These are phyloP conservation scores for Candida corydali DNA, from an alignment of 805 yeast genomes.

Conservation along the genomic window DNA sequence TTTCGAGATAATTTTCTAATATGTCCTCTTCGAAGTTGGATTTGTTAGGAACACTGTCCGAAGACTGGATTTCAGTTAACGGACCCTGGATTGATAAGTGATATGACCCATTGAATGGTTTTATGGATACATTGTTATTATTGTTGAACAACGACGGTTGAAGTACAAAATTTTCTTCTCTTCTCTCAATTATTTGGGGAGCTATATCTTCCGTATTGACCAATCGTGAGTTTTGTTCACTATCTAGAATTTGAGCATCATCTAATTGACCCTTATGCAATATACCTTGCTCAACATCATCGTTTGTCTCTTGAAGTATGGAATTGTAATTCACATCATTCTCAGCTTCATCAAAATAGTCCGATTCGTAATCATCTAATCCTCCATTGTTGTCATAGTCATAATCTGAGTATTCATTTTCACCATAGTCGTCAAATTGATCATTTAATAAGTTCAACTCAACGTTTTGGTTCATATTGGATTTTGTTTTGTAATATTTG, in stretches of 20 bases:
- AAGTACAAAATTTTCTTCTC: background rate
- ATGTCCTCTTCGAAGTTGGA: slow-evolving; percentile 29
- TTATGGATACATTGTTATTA: background rate
- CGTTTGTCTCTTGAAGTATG: slow-evolving; percentile 12
- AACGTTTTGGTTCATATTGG: slow-evolving; percentile 4
- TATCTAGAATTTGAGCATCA: background rate
- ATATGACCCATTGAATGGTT: slow-evolving; percentile 19
- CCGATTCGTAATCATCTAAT: slow-evolving; percentile 17
- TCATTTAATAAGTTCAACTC: slow-evolving; percentile 21
- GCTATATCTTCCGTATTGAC: background rate
- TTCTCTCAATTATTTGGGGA: background rate
- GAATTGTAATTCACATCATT: slow-evolving; percentile 13
- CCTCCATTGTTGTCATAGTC: slow-evolving; percentile 41
- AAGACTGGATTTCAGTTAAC: background rate
- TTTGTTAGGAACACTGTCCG: slow-evolving; percentile 9
- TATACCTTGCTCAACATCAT: slow-evolving; percentile 4
- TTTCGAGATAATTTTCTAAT: slow-evolving; percentile 28
- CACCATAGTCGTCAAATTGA: slow-evolving; percentile 27
- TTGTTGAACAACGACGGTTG: background rate
- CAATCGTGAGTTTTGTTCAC: background rate
- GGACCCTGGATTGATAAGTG: slow-evolving; percentile 25
- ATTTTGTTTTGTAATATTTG: slow-evolving; percentile 37
- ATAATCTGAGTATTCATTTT: slow-evolving; percentile 32
- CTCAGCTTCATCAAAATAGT: slow-evolving; percentile 11
- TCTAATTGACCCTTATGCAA: too few species aligned